phyloP scores from a whole-genome alignment of 2,329 filamentous ascomycete species.

The Neopestalotiopsis sp. region DNA sequence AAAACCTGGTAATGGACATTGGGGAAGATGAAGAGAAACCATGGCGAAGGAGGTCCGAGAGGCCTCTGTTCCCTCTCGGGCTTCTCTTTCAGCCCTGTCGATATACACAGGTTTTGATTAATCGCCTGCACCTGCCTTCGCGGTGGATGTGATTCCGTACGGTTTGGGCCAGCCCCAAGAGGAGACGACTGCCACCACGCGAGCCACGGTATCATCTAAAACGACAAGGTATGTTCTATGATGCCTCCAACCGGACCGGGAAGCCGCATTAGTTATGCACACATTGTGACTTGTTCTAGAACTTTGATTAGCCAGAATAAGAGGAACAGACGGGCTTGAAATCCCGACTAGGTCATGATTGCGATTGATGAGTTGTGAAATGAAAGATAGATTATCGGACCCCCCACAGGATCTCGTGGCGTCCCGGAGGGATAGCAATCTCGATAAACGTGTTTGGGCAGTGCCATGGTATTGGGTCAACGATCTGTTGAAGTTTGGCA shows the following conservation, averaged over 20 bases:
- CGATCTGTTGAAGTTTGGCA: too few relatives aligned
- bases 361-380: not conserved
- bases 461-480: not conserved
- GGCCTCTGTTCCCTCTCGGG: not conserved
- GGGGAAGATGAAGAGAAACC: not conserved
- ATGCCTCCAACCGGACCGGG: not conserved
- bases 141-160: not conserved
- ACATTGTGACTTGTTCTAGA: not conserved
- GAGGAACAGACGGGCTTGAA: not conserved
- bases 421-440: not conserved
- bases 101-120: not conserved
- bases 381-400: not conserved
- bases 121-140: not conserved
- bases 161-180: not conserved
- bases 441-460: not conserved
- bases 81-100: not conserved
- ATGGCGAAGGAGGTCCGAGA: not conserved
- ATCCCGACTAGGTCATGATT: not conserved
- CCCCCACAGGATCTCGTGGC: not conserved
- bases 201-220: not conserved
- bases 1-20: not conserved
- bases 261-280: too few relatives aligned
- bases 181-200: not conserved
- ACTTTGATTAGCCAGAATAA: not conserved
- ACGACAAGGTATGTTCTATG: not conserved